Base-by-base conservation (phyloP, 163 green algal species). In the Chlamydomonas reinhardtii region DNA sequence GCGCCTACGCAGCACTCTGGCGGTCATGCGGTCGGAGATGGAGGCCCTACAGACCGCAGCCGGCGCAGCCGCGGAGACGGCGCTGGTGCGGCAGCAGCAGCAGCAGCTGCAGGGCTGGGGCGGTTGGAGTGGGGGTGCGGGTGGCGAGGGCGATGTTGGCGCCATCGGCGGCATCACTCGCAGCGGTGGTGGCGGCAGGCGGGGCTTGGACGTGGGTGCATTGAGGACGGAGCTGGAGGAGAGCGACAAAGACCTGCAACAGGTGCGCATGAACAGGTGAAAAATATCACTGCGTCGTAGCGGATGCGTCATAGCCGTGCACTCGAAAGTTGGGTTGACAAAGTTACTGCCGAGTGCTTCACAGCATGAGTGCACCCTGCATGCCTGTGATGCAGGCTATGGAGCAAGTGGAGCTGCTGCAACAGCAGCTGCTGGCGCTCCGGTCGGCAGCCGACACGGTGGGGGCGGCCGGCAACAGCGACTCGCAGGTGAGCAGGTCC, bases 21-120 rank as follows among this genome's bases (percentile, higher is more conserved):
- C 73, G 17, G 74, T 86, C 29, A 91, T 94, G 86, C 78, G 91
- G 37, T 31, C 37, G 20, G 91, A 94, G 78, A 92, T 94, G 89
- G 91, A 93, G 85, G 74, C 82, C 15, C 72, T 94, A 59, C 87
- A 92, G 74, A 62, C 73, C 48, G 76, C 76, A 8, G 77, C 76
- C 24, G 82, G 56, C 6, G 82, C 82, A 0, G 75, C 82, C 2
- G 82, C 82, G 43, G 68, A 66, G n/a, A 64, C 37, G 22, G 86
- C 70, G 29, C 72, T 76, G 64, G 61, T 70, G 43, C 65, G 68
- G 34, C 68, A 72, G 32, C 79, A 27, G 74, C 74, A 77, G 69
- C 62, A 29, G 62, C 62, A 20, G 2, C 25, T 6, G 62, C 62
- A 39, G 59, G 69, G n/a, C 32, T 37, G 52, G 52, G 52, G 61